Conservation (phyloP, 805 yeast species). For the Wickerhamiella galacta region DNA sequence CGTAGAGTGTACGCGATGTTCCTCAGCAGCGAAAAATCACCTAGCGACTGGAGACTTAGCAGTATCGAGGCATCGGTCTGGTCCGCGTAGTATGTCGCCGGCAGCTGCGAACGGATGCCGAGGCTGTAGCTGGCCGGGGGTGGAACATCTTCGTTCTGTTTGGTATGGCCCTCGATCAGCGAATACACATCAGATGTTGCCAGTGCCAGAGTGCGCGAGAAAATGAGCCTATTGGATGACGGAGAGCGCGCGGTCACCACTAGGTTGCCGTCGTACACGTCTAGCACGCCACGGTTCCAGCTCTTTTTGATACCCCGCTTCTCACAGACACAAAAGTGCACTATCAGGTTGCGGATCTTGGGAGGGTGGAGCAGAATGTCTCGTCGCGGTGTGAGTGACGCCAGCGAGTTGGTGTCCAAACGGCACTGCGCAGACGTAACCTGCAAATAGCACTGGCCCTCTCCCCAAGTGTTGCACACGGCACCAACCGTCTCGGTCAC, state of each 20-base stretch:
- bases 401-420: constrained; percentile 16
- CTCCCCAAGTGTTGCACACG: constrained; percentile 12
- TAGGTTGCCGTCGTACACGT: constrained; percentile 4
- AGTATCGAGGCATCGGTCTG: constrained; percentile 11
- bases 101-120: constrained; percentile 15
- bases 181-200: not conserved
- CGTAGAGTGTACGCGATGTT: constrained; percentile 19
- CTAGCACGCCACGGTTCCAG: constrained; percentile 9
- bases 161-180: too few relatives aligned
- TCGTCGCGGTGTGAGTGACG: constrained; percentile 20
- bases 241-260: not conserved
- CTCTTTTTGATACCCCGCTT: too few relatives aligned
- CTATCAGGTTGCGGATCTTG: constrained; percentile 9
- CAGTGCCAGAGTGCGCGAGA: not conserved
- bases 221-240: not conserved
- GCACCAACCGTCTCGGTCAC: constrained; percentile 12
- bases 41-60: constrained; percentile 13
- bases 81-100: constrained; percentile 10
- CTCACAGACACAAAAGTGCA: too few relatives aligned
- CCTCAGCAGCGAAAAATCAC: constrained; percentile 16
- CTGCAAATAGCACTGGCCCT: constrained; percentile 8
- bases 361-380: constrained; percentile 17
- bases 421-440: constrained; percentile 11
- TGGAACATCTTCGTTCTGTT: not conserved
- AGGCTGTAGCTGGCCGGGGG: constrained; percentile 13